A percentile compares a stretch with the other conserved stretches of the same genome.
phyloP scores from a whole-genome alignment of 1,139 yeast genomes.

The Pichia terricola region DNA sequence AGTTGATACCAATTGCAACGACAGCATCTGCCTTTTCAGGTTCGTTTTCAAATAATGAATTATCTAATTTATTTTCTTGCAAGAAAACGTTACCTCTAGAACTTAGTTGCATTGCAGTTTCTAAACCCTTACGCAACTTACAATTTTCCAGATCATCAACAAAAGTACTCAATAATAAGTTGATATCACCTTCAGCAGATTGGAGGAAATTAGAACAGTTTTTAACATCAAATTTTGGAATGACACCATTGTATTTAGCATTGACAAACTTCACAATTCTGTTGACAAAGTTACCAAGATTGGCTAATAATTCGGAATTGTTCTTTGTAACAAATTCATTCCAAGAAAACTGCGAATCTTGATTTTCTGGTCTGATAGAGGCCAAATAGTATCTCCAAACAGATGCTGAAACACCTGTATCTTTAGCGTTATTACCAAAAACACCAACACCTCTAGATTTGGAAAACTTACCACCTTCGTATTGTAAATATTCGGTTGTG shows the following conservation, averaged over 20 bases:
- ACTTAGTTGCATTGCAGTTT: constrained; percentile 81
- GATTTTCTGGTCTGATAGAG: constrained; percentile 85
- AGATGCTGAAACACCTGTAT: constrained; percentile 80
- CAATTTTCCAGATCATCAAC: constrained; percentile 68
- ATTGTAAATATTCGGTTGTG: constrained; percentile 93
- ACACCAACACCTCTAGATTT: constrained; percentile 96
- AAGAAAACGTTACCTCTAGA: constrained; percentile 90
- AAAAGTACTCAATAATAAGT: constrained; percentile 51
- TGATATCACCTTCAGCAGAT: constrained; percentile 45
- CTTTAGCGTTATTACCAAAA: constrained; percentile 95
- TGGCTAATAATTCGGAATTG: constrained; percentile 87
- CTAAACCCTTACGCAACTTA: constrained; percentile 81
- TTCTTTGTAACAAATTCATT: constrained; percentile 87
- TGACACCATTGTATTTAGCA: constrained; percentile 86
- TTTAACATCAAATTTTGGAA: constrained; percentile 50
- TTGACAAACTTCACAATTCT: constrained; percentile 82
- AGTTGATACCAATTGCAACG: constrained; percentile 82
- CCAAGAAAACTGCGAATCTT: constrained; percentile 98
- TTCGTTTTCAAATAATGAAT: constrained; percentile 61
- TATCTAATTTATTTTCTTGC: constrained; percentile 92
- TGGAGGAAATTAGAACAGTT: constrained; percentile 37
- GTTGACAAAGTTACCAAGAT: constrained; percentile 93
- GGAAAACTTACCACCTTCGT: constrained; percentile 96
- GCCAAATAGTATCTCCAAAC: constrained; percentile 97
- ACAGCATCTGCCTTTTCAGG: constrained; percentile 89